Evolutionary conservation across 202 grass and related monocot genomes (phyloP).

Genomic region (Panicum virgatum): DNA sequence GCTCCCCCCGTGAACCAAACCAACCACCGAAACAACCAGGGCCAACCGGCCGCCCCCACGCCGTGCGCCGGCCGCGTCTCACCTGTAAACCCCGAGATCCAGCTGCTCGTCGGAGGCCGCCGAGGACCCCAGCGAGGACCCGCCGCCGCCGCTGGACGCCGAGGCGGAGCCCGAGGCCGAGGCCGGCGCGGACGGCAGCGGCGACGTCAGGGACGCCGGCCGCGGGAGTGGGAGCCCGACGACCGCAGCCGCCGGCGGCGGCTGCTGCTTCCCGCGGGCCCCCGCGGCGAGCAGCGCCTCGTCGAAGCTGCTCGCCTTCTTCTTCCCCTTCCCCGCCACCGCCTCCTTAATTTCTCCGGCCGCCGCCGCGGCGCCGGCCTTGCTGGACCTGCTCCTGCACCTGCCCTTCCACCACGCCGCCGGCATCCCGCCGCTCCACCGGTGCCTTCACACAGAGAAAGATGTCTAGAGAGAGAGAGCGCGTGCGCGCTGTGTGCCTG

Average conservation of each 20-base stretch:
- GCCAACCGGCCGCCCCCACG: background rate
- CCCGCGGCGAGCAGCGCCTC: conserved; percentile 36
- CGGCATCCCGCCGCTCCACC: conserved; percentile 52
- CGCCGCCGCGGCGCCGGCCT: background rate
- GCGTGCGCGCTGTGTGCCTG: background rate
- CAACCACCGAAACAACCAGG: background rate
- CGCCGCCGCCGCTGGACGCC: conserved; percentile 30
- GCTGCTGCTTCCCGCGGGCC: conserved; percentile 29
- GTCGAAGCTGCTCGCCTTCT: conserved; percentile 63
- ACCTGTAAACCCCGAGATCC: conserved; percentile 71
- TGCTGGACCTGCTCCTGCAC: conserved; percentile 3
- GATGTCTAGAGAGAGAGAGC: background rate
- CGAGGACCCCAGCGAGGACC: conserved; percentile 57
- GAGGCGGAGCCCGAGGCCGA: conserved; percentile 21
- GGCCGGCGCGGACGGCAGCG: conserved; percentile 35
- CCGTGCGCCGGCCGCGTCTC: background rate
- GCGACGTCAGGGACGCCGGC: conserved; percentile 47
- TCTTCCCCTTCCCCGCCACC: conserved; percentile 26
- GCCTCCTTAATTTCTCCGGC: background rate
- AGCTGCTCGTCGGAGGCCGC: conserved; percentile 66
- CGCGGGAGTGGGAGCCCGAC: conserved; percentile 68
- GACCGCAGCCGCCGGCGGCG: background rate
- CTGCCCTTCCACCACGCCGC: conserved; percentile 63
- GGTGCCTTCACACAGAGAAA: background rate
- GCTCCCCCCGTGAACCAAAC: conserved; percentile 3